Percentiles rank a stretch among this genome's conserved stretches.
Evolutionary conservation across 1,139 yeast species (phyloP).

Genomic region (Saccharomyces pastorianus): DNA sequence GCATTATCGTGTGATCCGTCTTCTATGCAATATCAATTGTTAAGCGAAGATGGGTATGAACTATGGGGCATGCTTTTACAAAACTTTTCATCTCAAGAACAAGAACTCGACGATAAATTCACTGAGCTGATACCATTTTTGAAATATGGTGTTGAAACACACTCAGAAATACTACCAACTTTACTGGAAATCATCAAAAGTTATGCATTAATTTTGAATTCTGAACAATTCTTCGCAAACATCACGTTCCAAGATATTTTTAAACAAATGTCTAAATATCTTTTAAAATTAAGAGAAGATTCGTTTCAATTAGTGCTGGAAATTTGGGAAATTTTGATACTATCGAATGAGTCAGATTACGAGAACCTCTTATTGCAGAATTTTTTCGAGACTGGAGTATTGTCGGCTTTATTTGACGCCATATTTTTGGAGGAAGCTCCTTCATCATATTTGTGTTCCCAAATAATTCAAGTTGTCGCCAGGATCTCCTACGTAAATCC

Average conservation of each 20-base stretch:
- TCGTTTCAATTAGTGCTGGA: conserved; percentile 51
- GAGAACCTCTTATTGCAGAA: conserved; percentile 21
- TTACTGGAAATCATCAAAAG: conserved; percentile 64
- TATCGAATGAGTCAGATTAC: conserved; percentile 20
- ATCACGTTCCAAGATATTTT: conserved; percentile 38
- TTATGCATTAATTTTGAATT: conserved; percentile 53
- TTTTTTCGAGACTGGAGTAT: conserved; percentile 23
- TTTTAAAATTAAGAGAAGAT: conserved; percentile 63
- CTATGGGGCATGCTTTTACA: conserved; percentile 70
- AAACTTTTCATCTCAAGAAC: conserved; percentile 34
- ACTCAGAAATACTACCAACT: conserved; percentile 71
- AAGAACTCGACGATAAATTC: conserved; percentile 21
- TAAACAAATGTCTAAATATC: conserved; percentile 46
- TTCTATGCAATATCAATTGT: conserved; percentile 51
- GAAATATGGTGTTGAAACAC: conserved; percentile 41
- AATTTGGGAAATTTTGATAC: conserved; percentile 46
- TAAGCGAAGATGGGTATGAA: conserved; percentile 84
- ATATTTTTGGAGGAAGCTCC: conserved; percentile 27
- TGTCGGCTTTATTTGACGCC: conserved; percentile 22
- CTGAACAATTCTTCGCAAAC: conserved; percentile 35
- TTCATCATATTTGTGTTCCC: conserved; percentile 35
- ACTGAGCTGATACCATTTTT: conserved; percentile 31
- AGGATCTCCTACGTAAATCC: conserved; percentile 47
- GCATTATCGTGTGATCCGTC: conserved; percentile 53
- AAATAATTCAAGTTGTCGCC: conserved; percentile 46